Evolutionary conservation across 441 rosid genomes (phyloP).

Genomic region (Kokia cookei): DNA sequence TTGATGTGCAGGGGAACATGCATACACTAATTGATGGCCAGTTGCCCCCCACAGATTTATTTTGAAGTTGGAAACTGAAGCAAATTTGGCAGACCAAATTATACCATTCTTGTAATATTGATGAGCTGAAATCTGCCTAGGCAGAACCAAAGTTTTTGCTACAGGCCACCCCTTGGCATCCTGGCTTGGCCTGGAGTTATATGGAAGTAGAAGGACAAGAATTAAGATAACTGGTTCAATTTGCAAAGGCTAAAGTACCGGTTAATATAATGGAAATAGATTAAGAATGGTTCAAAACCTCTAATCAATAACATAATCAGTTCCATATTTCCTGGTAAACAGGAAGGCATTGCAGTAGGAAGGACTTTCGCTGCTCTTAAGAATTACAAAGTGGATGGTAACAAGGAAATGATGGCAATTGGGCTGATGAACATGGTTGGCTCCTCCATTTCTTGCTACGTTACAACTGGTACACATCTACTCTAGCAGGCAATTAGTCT

Average conservation of each 20-base stretch:
- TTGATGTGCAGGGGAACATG: neutral
- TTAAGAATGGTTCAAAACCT: neutral
- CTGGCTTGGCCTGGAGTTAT: neutral
- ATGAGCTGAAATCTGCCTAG: neutral
- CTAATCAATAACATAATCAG: neutral
- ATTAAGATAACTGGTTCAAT: neutral
- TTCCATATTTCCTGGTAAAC: conserved; percentile 6
- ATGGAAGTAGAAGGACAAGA: neutral
- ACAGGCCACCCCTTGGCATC: neutral
- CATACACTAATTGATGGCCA: neutral
- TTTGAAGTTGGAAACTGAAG: neutral
- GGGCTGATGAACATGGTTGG: conserved; percentile 94
- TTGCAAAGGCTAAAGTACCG: neutral
- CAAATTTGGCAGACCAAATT: neutral
- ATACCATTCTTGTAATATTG: neutral
- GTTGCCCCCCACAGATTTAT: neutral
- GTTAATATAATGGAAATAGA: neutral
- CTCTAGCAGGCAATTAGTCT: too few relatives aligned
- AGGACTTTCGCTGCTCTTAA: conserved; percentile 88
- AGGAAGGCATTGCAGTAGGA: conserved; percentile 99
- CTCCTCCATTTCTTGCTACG: conserved; percentile 87
- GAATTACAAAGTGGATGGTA: conserved; percentile 90
- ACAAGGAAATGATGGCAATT: conserved; percentile 97
- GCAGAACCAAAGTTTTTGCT: neutral
- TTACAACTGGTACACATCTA: conserved; percentile 43